Conservation (phyloP, 2,329 filamentous ascomycete genomes). For the Rhinocladiella mackenziei region DNA sequence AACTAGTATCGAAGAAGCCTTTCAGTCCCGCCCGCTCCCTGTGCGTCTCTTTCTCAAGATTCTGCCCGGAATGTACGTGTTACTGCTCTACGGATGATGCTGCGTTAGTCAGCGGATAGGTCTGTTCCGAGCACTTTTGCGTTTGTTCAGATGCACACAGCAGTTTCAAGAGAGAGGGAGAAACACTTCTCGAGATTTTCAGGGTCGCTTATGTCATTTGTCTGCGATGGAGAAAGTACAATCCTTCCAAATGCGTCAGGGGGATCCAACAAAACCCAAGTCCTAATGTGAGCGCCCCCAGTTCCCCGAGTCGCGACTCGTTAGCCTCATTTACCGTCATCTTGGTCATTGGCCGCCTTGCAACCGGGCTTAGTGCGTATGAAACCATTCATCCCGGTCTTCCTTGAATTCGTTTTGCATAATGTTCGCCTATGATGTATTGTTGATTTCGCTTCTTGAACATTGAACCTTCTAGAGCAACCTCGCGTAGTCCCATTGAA, state of each 20-base stretch:
- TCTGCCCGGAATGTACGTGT: no score
- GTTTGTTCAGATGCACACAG: no score
- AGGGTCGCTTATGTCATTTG: not conserved
- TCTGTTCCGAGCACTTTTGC: slow-evolving; percentile 1
- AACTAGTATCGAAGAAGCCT: no score
- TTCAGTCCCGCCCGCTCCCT: slow-evolving; percentile 1
- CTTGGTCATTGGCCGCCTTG: slow-evolving; percentile 19
- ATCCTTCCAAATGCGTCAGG: no score
- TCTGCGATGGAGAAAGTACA: no score
- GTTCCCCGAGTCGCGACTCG: not conserved
- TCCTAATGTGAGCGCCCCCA: not conserved
- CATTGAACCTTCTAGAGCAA: slow-evolving; percentile 1
- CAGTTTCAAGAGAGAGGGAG: not conserved
- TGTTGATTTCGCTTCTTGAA: slow-evolving; percentile 22
- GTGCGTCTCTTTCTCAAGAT: no score
- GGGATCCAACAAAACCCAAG: not conserved
- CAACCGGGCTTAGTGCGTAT: slow-evolving; percentile 16
- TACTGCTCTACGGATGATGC: no score
- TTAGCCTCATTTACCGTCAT: not conserved
- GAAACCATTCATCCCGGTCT: slow-evolving; percentile 15
- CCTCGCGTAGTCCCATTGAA: not conserved
- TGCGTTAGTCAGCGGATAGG: no score
- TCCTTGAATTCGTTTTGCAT: no score
- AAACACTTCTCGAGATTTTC: not conserved
- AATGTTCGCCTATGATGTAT: not conserved